These are phyloP conservation scores for Eruca vesicaria DNA, from an alignment of 441 rosid genomes.

Conservation along the genomic window DNA sequence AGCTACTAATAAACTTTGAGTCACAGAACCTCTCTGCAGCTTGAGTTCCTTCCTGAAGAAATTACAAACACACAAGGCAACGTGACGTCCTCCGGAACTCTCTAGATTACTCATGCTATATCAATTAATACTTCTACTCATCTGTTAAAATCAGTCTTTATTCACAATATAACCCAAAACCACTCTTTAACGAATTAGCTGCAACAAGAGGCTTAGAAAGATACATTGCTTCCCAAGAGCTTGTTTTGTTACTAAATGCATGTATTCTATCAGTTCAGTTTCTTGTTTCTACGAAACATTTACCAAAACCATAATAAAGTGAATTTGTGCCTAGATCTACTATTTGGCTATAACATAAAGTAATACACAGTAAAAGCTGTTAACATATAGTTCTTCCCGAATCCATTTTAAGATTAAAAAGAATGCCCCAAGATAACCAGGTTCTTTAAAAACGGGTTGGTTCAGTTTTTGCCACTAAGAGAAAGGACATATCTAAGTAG, in stretches of 20 bases:
- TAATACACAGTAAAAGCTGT: neutral
- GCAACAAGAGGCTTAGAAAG: neutral
- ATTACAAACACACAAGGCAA: constrained; percentile 13
- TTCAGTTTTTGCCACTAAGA: neutral
- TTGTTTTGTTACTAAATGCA: no score
- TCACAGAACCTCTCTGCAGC: constrained; percentile 84
- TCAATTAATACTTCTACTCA: neutral
- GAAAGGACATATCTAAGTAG: neutral
- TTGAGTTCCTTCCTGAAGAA: constrained; percentile 70
- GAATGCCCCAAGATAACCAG: neutral
- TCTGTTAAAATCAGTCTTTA: neutral
- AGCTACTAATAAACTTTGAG: constrained; percentile 70
- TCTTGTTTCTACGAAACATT: neutral
- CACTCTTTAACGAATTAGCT: neutral
- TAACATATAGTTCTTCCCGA: neutral
- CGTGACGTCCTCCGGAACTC: neutral
- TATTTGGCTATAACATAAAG: neutral
- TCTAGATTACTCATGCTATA: constrained; percentile 1
- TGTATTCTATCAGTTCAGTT: no score
- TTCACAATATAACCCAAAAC: neutral
- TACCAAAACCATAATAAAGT: neutral
- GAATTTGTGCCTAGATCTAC: neutral
- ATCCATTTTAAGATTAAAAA: neutral
- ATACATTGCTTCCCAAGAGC: neutral
- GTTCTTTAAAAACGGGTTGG: neutral